Percentiles rank a stretch among this genome's conserved stretches.
Conservation (phyloP, 495 filamentous ascomycete species). For the Daldinia vernicosa region DNA sequence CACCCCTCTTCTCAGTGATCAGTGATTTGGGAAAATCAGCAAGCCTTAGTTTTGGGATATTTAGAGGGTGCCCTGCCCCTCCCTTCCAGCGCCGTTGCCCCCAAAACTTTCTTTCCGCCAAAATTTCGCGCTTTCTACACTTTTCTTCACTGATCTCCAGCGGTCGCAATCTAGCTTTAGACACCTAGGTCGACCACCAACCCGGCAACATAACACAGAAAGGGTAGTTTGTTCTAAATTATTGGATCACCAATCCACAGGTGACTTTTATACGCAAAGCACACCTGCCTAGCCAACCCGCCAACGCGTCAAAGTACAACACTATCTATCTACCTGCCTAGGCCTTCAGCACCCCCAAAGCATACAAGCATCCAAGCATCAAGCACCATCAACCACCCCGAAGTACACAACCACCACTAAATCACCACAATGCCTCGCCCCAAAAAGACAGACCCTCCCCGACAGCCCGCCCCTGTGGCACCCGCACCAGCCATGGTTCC, state of each 20-base stretch:
- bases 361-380: too few relatives aligned
- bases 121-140: constrained; percentile 26
- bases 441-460: constrained; percentile 60
- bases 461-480: constrained; percentile 46
- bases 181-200: constrained; percentile 14
- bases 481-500: constrained; percentile 45
- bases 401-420: background rate
- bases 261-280: background rate
- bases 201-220: background rate
- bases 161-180: constrained; percentile 8
- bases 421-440: constrained; percentile 54
- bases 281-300: too few relatives aligned
- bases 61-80: constrained; percentile 47
- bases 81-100: constrained; percentile 40
- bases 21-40: constrained; percentile 47
- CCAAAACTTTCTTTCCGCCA: constrained; percentile 46
- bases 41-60: constrained; percentile 43
- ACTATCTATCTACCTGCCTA: background rate
- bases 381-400: background rate
- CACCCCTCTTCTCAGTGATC: constrained; percentile 39
- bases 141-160: constrained; percentile 28
- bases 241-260: background rate
- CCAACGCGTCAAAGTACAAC: constrained; percentile 5
- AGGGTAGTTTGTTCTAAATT: background rate
- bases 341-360: background rate